Evolutionary conservation across 441 rosid genomes (phyloP).

Genomic region (Gossypium davidsonii): DNA sequence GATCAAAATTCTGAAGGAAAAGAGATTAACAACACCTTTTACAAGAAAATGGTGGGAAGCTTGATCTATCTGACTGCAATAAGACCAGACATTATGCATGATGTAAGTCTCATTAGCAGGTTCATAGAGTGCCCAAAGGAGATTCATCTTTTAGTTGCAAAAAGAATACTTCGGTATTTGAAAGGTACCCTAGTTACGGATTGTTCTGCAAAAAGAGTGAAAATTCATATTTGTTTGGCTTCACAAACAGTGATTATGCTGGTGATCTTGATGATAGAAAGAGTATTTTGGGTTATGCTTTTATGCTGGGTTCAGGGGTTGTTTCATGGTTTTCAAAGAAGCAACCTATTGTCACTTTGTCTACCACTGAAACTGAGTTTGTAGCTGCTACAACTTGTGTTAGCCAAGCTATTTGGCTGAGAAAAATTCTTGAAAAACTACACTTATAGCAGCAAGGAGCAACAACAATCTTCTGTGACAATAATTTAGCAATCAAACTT

Average conservation of each 20-base stretch:
- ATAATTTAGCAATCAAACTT: too few species aligned
- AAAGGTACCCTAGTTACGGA: fast-evolving
- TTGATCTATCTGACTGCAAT: background rate
- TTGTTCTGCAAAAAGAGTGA: background rate
- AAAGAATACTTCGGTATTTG: background rate
- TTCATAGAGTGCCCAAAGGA: background rate
- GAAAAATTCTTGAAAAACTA: too few species aligned
- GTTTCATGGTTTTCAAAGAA: too few species aligned
- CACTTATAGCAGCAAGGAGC: too few species aligned
- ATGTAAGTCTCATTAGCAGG: background rate
- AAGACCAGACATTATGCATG: background rate
- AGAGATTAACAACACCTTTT: background rate
- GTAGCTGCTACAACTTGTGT: too few species aligned
- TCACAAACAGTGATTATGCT: background rate
- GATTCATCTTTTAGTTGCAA: background rate
- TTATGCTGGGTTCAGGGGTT: too few species aligned
- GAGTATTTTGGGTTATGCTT: too few species aligned
- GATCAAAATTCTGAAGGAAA: background rate
- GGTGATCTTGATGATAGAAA: background rate
- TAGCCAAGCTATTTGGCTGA: too few species aligned
- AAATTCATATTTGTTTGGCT: background rate
- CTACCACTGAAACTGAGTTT: too few species aligned
- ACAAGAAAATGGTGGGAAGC: background rate
- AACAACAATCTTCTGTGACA: too few species aligned
- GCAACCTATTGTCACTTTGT: too few species aligned